Evolutionary conservation across 306 rosid genomes (phyloP).

Genomic region (Psophocarpus tetragonolobus): DNA sequence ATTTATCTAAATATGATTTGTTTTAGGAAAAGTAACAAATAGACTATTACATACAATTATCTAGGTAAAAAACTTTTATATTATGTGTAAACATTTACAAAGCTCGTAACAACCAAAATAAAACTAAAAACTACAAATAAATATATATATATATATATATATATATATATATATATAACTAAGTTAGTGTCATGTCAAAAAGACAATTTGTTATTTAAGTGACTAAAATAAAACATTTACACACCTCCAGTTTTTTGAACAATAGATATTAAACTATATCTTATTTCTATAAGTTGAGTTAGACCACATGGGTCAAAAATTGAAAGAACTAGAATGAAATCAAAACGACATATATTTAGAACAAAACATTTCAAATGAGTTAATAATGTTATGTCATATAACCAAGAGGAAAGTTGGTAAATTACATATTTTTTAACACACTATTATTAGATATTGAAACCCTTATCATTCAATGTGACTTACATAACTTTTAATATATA

Average conservation of each 20-base stretch:
- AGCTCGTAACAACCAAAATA: neutral
- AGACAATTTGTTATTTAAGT: neutral
- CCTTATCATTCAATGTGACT: neutral
- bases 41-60: neutral
- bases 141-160: too few relatives aligned
- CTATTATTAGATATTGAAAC: neutral
- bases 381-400: neutral
- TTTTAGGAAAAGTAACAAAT: neutral
- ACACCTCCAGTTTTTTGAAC: constrained; percentile 83
- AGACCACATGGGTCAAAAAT: constrained; percentile 95
- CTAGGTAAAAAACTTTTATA: neutral
- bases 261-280: constrained; percentile 85
- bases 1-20: neutral
- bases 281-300: constrained; percentile 90
- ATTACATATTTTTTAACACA: neutral
- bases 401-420: neutral
- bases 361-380: constrained; percentile 8
- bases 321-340: constrained; percentile 86
- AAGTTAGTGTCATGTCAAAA: neutral
- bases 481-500: neutral
- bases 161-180: neutral
- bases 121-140: neutral
- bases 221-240: neutral
- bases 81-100: neutral
- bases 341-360: constrained; percentile 83